Percentiles rank a stretch among this genome's conserved stretches.
phyloP scores from a whole-genome alignment of 2,329 filamentous ascomycete genomes.

The Sporothrix protearum region DNA sequence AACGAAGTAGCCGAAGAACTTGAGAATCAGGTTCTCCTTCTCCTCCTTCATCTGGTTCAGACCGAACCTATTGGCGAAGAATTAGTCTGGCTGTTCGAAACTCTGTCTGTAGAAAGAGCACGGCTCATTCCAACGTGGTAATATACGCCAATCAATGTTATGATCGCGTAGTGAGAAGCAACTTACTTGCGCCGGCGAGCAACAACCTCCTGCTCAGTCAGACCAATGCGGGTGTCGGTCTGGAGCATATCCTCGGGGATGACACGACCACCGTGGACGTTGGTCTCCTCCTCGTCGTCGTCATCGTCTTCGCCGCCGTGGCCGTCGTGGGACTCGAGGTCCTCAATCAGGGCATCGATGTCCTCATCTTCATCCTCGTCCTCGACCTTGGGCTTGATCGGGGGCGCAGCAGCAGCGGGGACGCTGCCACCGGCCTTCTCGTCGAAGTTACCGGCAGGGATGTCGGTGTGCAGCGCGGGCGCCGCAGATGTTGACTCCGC shows the following conservation, averaged over 20 bases:
- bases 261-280: constrained; percentile 52
- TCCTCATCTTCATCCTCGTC: constrained; percentile 74
- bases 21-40: constrained; percentile 78
- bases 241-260: constrained; percentile 67
- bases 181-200: constrained; percentile 59
- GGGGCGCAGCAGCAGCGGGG: constrained; percentile 32
- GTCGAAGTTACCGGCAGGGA: constrained; percentile 62
- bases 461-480: constrained; percentile 60
- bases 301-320: constrained; percentile 59
- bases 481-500: constrained; percentile 52
- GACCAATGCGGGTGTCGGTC: constrained; percentile 67
- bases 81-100: not conserved
- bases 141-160: not conserved
- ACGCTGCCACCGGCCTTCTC: constrained; percentile 48
- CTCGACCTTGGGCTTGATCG: constrained; percentile 42
- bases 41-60: constrained; percentile 86
- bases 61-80: constrained; percentile 47
- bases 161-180: not conserved
- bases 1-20: constrained; percentile 79
- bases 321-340: constrained; percentile 78
- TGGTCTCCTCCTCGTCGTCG: constrained; percentile 49
- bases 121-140: not conserved
- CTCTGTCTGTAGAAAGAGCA: not conserved
- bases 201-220: constrained; percentile 67
- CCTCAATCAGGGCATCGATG: constrained; percentile 82